Evolutionary conservation across 2,329 filamentous ascomycete genomes (phyloP).

Genomic region (Penicillium sp.): DNA sequence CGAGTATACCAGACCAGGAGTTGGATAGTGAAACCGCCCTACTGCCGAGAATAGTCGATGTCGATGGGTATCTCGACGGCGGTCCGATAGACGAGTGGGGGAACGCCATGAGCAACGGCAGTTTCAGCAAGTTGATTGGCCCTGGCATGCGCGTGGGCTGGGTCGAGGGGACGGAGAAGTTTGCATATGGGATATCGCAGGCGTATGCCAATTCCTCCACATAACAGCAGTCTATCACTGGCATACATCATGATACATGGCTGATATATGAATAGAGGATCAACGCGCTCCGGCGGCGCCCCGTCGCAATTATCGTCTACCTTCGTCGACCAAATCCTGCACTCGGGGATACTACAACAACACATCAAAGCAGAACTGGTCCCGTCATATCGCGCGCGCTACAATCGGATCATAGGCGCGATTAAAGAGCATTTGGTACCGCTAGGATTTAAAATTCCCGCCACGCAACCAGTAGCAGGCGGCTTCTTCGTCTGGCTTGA

Average conservation of each 20-base stretch:
- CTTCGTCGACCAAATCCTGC: slow-evolving; percentile 53
- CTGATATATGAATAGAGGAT: slow-evolving; percentile 48
- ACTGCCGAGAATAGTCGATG: slow-evolving; percentile 71
- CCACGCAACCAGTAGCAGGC: slow-evolving; percentile 54
- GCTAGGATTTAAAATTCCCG: slow-evolving; percentile 50
- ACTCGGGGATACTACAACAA: slow-evolving; percentile 48
- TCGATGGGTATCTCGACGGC: slow-evolving; percentile 66
- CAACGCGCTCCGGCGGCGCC: slow-evolving; percentile 55
- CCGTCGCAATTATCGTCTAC: slow-evolving; percentile 58
- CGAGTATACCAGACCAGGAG: slow-evolving; percentile 16
- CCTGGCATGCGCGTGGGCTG: slow-evolving; percentile 85
- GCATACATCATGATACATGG: background rate
- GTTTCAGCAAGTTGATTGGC: slow-evolving; percentile 81
- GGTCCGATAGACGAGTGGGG: slow-evolving; percentile 64
- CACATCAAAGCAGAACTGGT: slow-evolving; percentile 53
- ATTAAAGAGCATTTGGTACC: slow-evolving; percentile 60
- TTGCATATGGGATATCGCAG: slow-evolving; percentile 58
- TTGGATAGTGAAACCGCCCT: slow-evolving; percentile 36
- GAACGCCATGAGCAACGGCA: slow-evolving; percentile 78
- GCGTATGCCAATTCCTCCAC: slow-evolving; percentile 41
- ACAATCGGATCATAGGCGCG: slow-evolving; percentile 54
- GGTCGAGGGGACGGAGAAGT: slow-evolving; percentile 67
- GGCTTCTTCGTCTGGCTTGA: slow-evolving; percentile 85
- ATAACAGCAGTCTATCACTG: background rate
- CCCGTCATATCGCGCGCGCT: slow-evolving; percentile 54